These are phyloP conservation scores for Solanum hybrid DNA, from an alignment of 305 asterid species.

Conservation along the genomic window DNA sequence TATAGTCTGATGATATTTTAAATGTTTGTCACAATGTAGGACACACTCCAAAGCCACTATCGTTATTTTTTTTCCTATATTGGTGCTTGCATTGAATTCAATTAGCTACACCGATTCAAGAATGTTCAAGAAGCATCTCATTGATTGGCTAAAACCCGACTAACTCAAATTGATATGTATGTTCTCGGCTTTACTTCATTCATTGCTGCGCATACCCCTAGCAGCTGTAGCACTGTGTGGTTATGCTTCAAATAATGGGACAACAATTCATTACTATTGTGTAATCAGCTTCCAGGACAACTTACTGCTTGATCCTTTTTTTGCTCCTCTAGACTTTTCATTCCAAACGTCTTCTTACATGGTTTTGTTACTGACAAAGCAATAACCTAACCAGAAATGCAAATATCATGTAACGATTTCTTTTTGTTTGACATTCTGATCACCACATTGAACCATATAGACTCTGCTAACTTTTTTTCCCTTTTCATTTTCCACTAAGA, in stretches of 20 bases:
- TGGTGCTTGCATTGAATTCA: background rate
- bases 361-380: background rate
- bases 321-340: background rate
- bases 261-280: background rate
- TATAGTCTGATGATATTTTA: background rate
- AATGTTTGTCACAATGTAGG: background rate
- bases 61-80: too few species aligned
- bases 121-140: background rate
- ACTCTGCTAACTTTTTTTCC: background rate
- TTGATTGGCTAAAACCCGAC: background rate
- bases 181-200: background rate
- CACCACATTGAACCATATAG: background rate
- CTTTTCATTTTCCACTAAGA: background rate
- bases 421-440: background rate
- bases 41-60: background rate
- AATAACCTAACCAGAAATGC: background rate
- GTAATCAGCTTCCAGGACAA: background rate
- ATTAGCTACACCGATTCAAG: background rate
- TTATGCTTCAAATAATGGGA: background rate
- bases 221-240: background rate
- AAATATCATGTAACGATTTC: background rate
- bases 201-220: background rate
- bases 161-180: background rate
- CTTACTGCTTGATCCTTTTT: background rate
- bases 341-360: background rate